A percentile compares a stretch with the other conserved stretches of the same genome.
phyloP scores from a whole-genome alignment of 495 filamentous ascomycete species.

The Penicillium salamii region DNA sequence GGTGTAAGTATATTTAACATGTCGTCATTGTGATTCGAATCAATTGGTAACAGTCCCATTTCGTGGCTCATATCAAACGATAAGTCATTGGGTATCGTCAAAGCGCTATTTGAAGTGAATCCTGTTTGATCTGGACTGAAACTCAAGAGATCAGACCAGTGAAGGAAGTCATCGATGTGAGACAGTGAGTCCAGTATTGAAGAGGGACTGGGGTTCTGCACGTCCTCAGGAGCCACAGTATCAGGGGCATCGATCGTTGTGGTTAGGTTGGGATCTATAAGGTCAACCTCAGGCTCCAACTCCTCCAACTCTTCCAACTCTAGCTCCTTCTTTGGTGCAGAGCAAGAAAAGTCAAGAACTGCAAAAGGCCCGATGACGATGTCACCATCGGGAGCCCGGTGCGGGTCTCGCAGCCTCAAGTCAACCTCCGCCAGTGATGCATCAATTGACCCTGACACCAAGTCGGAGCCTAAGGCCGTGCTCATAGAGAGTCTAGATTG shows the following conservation, averaged over 20 bases:
- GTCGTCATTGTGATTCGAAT: conserved; percentile 2
- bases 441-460: conserved; percentile 31
- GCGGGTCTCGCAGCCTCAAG: conserved; percentile 21
- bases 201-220: conserved; percentile 10
- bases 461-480: conserved; percentile 18
- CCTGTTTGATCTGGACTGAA: conserved; percentile 25
- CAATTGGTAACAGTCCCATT: neutral
- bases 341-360: conserved; percentile 26
- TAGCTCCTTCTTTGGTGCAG: neutral
- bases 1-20: conserved; percentile 3
- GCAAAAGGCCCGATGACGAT: conserved; percentile 34
- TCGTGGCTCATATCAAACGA: conserved; percentile 14
- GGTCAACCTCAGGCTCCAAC: neutral
- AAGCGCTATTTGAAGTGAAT: conserved; percentile 10
- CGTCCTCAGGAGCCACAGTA: conserved; percentile 4
- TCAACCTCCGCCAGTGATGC: conserved; percentile 34
- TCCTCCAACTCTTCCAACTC: neutral
- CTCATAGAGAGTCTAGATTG: conserved; percentile 33
- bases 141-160: conserved; percentile 34
- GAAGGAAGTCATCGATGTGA: conserved; percentile 32
- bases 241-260: neutral
- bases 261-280: neutral
- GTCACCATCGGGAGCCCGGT: conserved; percentile 15
- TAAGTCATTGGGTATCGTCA: conserved; percentile 19
- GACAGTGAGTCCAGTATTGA: conserved; percentile 27